Percentiles rank a stretch among this genome's conserved stretches.
These are phyloP conservation scores for Magnolia sinica DNA, from an alignment of 164 flowering plant species.

Conservation along the genomic window DNA sequence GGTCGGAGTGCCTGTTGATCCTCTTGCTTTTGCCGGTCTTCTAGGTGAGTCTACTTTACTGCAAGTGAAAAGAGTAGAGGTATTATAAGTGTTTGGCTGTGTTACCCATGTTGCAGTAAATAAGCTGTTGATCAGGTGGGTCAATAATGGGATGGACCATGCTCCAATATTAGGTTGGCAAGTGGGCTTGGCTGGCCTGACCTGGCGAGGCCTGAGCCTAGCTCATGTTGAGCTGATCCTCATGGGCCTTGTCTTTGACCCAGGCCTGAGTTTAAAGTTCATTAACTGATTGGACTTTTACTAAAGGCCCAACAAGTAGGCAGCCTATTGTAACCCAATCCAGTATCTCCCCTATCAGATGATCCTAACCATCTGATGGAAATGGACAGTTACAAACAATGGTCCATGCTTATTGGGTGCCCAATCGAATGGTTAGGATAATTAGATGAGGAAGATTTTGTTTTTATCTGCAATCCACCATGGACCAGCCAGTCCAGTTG, in stretches of 20 bases:
- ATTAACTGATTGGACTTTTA: background rate
- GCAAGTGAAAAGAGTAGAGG: background rate
- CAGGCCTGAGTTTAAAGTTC: background rate
- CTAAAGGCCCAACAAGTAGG: background rate
- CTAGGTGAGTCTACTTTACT: slow-evolving; percentile 45
- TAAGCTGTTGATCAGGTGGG: too few species aligned
- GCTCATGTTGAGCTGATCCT: background rate
- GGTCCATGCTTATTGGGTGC: background rate
- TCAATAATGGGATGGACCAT: background rate
- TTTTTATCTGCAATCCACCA: background rate
- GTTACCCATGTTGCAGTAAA: background rate
- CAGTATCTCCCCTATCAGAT: background rate
- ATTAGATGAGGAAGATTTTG: too few species aligned
- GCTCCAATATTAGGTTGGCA: background rate
- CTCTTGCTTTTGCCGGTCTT: slow-evolving; percentile 96
- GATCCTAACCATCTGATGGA: background rate
- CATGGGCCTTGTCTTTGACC: background rate
- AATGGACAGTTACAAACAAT: background rate
- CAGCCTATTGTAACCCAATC: background rate
- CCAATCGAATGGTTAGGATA: background rate
- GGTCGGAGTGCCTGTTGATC: slow-evolving; percentile 95
- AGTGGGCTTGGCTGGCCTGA: background rate
- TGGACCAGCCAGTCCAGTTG: too few species aligned
- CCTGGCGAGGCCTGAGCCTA: background rate
- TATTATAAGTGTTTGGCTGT: background rate